Evolutionary conservation across 148 eudicot genomes (phyloP).

Genomic region (Chenopodium album): DNA sequence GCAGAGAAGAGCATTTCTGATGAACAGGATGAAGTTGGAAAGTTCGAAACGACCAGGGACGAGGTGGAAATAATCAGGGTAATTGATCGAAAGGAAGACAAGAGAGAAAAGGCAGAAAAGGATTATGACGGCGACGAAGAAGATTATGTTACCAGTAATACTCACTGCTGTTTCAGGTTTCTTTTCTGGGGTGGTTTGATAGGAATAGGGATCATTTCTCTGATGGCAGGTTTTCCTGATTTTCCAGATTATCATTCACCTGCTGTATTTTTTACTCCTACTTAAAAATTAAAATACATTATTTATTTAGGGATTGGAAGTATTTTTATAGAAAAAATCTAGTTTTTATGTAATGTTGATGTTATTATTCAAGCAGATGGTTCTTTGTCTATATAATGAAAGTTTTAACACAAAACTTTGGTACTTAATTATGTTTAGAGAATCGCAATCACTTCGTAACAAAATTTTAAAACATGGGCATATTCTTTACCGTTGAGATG

Average conservation of each 20-base stretch:
- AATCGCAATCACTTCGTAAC: too few relatives aligned
- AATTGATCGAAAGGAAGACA: neutral
- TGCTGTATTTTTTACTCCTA: conserved; percentile 25
- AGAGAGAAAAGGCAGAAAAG: neutral
- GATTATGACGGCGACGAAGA: neutral
- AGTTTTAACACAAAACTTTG: neutral
- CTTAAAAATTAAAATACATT: conserved; percentile 20
- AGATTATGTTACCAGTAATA: neutral
- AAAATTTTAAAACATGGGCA: neutral
- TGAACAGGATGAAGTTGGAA: neutral
- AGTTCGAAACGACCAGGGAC: neutral
- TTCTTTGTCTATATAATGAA: neutral
- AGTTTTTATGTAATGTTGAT: neutral
- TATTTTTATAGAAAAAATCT: neutral
- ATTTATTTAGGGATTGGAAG: neutral
- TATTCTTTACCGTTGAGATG: neutral
- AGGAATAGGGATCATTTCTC: conserved; percentile 5
- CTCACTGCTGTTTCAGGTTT: conserved; percentile 5
- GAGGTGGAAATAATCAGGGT: neutral
- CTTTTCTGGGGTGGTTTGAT: conserved; percentile 15
- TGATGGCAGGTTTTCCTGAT: conserved; percentile 8
- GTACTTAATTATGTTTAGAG: neutral
- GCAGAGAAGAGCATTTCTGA: neutral
- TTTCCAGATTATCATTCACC: conserved; percentile 20
- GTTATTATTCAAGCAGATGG: neutral